These are phyloP conservation scores for Capronia coronata DNA, from an alignment of 2,329 filamentous ascomycete genomes.

Conservation along the genomic window DNA sequence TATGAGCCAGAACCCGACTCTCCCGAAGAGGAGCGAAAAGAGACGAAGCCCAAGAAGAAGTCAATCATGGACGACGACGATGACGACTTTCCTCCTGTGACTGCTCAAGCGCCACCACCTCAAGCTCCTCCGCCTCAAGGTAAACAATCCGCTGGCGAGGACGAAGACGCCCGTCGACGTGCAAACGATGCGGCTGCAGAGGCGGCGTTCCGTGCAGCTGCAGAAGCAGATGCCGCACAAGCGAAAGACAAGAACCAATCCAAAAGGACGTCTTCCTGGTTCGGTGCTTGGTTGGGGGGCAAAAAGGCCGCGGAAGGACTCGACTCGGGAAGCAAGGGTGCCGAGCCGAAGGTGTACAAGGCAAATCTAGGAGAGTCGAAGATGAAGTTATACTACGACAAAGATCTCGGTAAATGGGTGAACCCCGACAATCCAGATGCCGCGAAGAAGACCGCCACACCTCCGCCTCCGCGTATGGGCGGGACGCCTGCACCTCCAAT, in stretches of 20 bases:
- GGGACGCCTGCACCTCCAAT: constrained; percentile 29
- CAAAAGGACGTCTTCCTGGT: constrained; percentile 53
- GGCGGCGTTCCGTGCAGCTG: constrained; percentile 29
- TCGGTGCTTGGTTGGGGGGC: constrained; percentile 78
- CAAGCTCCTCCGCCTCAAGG: constrained; percentile 1
- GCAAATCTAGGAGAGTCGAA: constrained; percentile 88
- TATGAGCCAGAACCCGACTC: constrained; percentile 44
- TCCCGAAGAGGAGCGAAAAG: constrained; percentile 45
- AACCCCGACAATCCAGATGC: constrained; percentile 79
- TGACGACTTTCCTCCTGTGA: constrained; percentile 16
- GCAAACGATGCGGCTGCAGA: constrained; percentile 28
- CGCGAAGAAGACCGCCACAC: constrained; percentile 59
- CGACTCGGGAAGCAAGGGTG: constrained; percentile 35
- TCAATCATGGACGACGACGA: constrained; percentile 70
- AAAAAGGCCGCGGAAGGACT: constrained; percentile 57
- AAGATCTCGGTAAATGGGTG: constrained; percentile 94
- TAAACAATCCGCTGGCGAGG: constrained; percentile 9
- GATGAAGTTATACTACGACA: constrained; percentile 88
- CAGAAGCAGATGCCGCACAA: constrained; percentile 25
- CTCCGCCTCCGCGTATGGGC: constrained; percentile 67
- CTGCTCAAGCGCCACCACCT: constrained; percentile 3
- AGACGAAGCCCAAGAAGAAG: constrained; percentile 63
- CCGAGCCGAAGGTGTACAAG: constrained; percentile 57
- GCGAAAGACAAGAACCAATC: constrained; percentile 40
- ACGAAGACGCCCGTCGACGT: constrained; percentile 21